Evolutionary conservation across 192 early-diverging fungal species (phyloP).

Genomic region (Chytriomyces confervae): DNA sequence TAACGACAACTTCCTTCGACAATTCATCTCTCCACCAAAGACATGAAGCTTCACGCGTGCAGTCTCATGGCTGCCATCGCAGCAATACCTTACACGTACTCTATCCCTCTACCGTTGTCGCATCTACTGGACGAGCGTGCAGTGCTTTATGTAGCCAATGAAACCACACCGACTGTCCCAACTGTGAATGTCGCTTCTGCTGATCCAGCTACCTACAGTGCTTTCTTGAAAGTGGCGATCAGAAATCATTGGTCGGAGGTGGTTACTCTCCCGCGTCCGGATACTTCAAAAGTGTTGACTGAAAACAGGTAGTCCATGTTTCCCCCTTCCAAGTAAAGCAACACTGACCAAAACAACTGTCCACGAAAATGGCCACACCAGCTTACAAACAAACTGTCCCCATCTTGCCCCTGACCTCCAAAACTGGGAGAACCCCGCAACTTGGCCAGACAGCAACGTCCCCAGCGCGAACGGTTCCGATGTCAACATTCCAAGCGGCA

Average conservation of each 20-base stretch:
- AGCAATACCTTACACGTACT: no score
- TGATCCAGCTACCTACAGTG: background rate
- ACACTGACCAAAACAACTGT: no score
- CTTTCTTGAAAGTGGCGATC: background rate
- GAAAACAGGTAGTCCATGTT: constrained; percentile 10
- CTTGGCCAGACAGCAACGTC: constrained; percentile 18
- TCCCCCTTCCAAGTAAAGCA: no score
- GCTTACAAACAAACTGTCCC: constrained; percentile 14
- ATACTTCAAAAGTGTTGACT: constrained; percentile 12
- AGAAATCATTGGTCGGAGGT: constrained; percentile 41
- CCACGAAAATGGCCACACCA: background rate
- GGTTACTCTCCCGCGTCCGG: constrained; percentile 31
- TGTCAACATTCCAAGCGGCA: constrained; percentile 8
- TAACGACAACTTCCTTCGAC: no score
- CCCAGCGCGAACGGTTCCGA: constrained; percentile 17
- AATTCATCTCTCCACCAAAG: no score
- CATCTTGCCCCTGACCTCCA: constrained; percentile 20
- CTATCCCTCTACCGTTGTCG: no score
- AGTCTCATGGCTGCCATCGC: no score
- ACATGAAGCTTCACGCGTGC: no score
- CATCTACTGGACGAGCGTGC: no score
- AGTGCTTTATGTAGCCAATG: no score
- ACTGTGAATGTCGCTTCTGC: background rate
- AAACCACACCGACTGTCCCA: background rate
- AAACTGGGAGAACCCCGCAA: constrained; percentile 26